Evolutionary conservation across 2,329 filamentous ascomycete species (phyloP), one percentile per base, ranked within the genome.

Genomic region (Xylariales sp.): DNA sequence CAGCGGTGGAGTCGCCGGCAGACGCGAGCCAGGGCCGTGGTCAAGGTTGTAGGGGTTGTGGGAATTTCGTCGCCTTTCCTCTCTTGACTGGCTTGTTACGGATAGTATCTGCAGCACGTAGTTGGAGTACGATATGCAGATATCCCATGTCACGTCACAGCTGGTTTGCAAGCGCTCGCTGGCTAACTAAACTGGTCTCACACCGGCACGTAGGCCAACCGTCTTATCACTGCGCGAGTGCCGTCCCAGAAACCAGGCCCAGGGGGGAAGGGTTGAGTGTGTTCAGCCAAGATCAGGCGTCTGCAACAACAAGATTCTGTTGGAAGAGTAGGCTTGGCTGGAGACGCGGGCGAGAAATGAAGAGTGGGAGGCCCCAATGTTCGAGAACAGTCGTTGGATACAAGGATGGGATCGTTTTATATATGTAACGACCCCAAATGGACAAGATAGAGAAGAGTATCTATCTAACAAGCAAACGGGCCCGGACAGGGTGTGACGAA

Each of bases 71-170:
- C 49, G 55, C 48, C 43, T 67, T 67, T 59, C 64, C 52, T 63
- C 59, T 53, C 62, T 68, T 41, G 62, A 63, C 59, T 65, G 65
- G 54, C 46, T 60, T 61, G 52, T 63, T 56, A 28, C 43, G 55
- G 53, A 57, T 16, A 41, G 43, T 61, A 63, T 64, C 54, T 58
- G 64, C 66, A 67, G 67, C 64, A 48, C 54, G 64, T 12, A 66
- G 60, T 71, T 66, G 68, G 62, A 63, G 59, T 57, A 65, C 52
- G 64, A 59, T 46, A 67, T 72, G 69, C 68, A 67, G 58, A 65
- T 65, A 64, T 65, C 65, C 62, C 66, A 69, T 62, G 69, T 71
- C 61, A 69, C 59, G 60, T 70, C 61, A 63, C 56, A 57, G 56
- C 59, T 54, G 52, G 57, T 39, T 62, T 46, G 67, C 30, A 60